Base-by-base conservation (phyloP, 164 flowering plant genomes). In the Echeveria elegans region DNA sequence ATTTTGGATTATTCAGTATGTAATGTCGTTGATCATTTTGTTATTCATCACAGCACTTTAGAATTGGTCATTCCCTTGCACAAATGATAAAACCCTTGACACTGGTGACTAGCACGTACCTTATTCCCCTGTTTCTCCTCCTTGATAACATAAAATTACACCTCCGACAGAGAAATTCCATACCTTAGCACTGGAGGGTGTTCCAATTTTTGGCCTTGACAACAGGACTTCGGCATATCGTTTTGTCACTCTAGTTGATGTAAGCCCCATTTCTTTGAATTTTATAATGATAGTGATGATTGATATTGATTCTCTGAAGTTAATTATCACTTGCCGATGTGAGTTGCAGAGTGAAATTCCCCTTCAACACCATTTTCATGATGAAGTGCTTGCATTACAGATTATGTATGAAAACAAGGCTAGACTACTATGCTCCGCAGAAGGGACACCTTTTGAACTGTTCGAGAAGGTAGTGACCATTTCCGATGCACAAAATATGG, bases 171-270 rank as follows among this genome's bases (percentile, higher is more conserved):
- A 88, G 69, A 82, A 77, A 0, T 94, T 85, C 70, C 97, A 94
- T 76, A 94, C 99, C 0, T 72, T 94, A 30, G 97, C 96, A 48
- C 66, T 94, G 79, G 99, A 94, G 29, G 97, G 90, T 47, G 82
- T 91, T 56, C 99, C 99, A 36, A 78, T 76, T 38, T 88, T 94
- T 65, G 96, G 96, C 69, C 88, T 82, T 63, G 82, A 83, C 73
- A 94, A 94, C 67, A 77, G 88, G 77, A 81, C 97, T 31, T 85
- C 97, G 64, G 99, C 96, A 36, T 91, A 89, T 74, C 92, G 99
- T 68, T 94, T 94, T 78, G 99, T 94, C 73, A 91, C 96, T 61
- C 76, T 94, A 64, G 88, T 91, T 73, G 99, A 94, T 87, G 99
- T 94, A 74, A 63, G 91, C 73, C 5, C 36, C 66, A 56, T 56